Evolutionary conservation across 495 filamentous ascomycete genomes (phyloP).

Genomic region (Apiosordaria backusii): DNA sequence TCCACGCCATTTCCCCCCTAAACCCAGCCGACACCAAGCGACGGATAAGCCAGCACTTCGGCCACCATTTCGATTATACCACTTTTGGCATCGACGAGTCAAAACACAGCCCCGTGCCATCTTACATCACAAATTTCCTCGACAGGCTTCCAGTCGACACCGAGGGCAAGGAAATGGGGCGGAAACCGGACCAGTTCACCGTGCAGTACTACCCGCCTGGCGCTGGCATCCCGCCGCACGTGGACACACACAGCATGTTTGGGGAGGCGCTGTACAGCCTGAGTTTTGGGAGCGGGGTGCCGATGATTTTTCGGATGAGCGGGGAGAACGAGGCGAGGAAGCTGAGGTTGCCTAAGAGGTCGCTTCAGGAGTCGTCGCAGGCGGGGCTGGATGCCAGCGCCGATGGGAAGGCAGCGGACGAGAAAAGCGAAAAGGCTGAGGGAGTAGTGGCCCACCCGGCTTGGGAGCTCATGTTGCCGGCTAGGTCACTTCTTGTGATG

Average conservation of each 20-base stretch:
- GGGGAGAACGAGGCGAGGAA: slow-evolving; percentile 34
- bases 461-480: slow-evolving; percentile 30
- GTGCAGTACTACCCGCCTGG: slow-evolving; percentile 36
- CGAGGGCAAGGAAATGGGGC: background rate
- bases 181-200: slow-evolving; percentile 34
- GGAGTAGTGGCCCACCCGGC: background rate
- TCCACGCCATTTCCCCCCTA: slow-evolving; percentile 22
- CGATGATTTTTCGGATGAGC: slow-evolving; percentile 28
- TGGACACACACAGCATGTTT: slow-evolving; percentile 36
- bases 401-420: background rate
- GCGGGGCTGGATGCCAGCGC: background rate
- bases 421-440: background rate
- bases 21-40: slow-evolving; percentile 12
- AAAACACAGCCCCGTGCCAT: slow-evolving; percentile 24
- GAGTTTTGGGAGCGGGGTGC: slow-evolving; percentile 29
- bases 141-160: slow-evolving; percentile 26
- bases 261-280: slow-evolving; percentile 32
- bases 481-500: slow-evolving; percentile 31
- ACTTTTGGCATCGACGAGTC: slow-evolving; percentile 31
- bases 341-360: slow-evolving; percentile 32
- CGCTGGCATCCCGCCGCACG: slow-evolving; percentile 35
- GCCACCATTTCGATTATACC: slow-evolving; percentile 36
- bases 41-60: slow-evolving; percentile 32
- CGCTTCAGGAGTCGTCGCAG: slow-evolving; percentile 5
- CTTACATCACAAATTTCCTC: slow-evolving; percentile 26